These are phyloP conservation scores for Collariella sp. DNA, from an alignment of 495 filamentous ascomycete species.

Conservation along the genomic window DNA sequence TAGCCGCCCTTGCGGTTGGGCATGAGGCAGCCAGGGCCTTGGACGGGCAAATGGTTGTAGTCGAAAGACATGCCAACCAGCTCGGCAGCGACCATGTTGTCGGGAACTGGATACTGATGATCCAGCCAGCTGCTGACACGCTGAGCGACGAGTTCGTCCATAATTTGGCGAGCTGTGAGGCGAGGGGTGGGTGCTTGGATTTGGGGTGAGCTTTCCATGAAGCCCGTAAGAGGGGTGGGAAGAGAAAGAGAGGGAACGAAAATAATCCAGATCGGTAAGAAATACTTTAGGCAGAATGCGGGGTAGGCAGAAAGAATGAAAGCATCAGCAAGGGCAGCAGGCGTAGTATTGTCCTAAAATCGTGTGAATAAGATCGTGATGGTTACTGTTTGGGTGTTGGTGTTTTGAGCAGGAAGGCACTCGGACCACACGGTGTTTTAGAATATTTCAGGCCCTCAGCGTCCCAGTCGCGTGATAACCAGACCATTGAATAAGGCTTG, in stretches of 20 bases:
- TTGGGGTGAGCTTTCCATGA: not conserved
- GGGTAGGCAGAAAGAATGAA: not conserved
- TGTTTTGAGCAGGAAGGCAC: too few species aligned
- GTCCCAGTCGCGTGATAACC: too few species aligned
- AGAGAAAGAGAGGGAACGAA: not conserved
- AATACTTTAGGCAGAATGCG: not conserved
- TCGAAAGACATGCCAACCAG: not conserved
- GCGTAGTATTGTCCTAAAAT: too few species aligned
- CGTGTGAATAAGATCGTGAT: too few species aligned
- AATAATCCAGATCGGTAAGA: not conserved
- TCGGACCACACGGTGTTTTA: too few species aligned
- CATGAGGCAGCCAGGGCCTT: not conserved
- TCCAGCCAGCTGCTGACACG: conserved; percentile 10
- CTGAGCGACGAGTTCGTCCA: conserved; percentile 13
- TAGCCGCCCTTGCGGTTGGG: not conserved
- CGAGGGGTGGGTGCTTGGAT: not conserved
- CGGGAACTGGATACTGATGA: not conserved
- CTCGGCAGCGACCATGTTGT: not conserved
- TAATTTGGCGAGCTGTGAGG: not conserved
- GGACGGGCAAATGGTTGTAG: not conserved
- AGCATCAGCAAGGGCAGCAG: not conserved
- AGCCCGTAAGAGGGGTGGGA: not conserved
- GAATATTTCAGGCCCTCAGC: too few species aligned
- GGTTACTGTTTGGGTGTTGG: too few species aligned
- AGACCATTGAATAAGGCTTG: too few species aligned